Conservation (phyloP, 768 basidiomycete genomes). For the Rhodotorula graminis region DNA sequence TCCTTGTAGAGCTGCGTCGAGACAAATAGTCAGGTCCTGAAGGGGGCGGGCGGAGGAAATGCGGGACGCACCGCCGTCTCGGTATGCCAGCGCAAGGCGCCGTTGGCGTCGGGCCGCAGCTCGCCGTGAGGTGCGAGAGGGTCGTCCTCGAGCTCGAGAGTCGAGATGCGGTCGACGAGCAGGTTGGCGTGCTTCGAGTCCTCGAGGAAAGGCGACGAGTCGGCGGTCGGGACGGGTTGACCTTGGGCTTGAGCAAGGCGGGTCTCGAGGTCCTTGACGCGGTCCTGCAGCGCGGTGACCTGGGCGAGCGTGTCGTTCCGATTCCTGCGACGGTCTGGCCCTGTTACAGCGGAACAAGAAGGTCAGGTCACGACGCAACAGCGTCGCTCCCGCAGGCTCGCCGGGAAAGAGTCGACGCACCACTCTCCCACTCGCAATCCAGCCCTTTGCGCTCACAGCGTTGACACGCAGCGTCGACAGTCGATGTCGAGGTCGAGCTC, state of each 20-base stretch:
- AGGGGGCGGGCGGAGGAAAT: not conserved
- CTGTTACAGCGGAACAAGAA: not conserved
- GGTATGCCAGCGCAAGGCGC: not conserved
- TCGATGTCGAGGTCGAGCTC: not conserved
- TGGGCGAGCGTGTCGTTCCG: not conserved
- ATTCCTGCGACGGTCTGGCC: not conserved
- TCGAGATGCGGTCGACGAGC: not conserved
- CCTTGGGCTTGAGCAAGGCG: not conserved
- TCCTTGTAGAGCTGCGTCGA: not conserved
- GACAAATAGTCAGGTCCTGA: not conserved
- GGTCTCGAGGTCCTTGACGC: not conserved
- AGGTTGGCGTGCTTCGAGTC: no score
- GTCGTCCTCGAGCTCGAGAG: not conserved
- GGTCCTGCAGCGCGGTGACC: not conserved
- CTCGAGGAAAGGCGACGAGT: not conserved
- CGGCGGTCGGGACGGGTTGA: not conserved
- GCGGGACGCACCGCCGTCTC: not conserved
- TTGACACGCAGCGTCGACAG: not conserved
- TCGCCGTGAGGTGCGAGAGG: not conserved
- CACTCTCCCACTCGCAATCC: not conserved
- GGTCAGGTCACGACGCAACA: not conserved
- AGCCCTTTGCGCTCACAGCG: not conserved
- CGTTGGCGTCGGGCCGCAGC: not conserved
- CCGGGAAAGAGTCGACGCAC: not conserved
- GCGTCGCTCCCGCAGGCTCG: accelerated